These are phyloP conservation scores for Chimonanthus praecox DNA, from an alignment of 164 flowering plant genomes.

Conservation along the genomic window DNA sequence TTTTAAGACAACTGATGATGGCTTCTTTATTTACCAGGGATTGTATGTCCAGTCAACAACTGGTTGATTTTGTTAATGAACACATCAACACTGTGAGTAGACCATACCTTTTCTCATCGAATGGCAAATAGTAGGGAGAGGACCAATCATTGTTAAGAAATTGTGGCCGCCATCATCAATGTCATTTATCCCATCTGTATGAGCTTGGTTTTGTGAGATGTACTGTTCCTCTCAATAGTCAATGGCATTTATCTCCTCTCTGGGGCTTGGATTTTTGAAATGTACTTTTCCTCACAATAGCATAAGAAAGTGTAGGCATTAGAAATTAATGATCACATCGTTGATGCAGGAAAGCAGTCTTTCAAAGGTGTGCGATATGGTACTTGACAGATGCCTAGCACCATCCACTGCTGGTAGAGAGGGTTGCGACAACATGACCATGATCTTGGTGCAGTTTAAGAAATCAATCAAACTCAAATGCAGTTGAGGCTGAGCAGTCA, in stretches of 20 bases:
- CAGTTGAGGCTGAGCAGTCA: conserved; percentile 29
- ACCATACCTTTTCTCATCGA: neutral
- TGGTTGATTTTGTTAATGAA: conserved; percentile 84
- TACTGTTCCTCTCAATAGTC: too few relatives aligned
- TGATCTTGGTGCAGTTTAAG: conserved; percentile 93
- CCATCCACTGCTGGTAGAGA: conserved; percentile 87
- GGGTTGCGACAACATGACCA: conserved; percentile 99
- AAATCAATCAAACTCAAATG: conserved; percentile 32
- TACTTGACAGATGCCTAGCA: conserved; percentile 85
- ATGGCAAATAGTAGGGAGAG: neutral
- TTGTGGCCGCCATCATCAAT: neutral
- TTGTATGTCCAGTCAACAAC: conserved; percentile 98
- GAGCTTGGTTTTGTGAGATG: too few relatives aligned
- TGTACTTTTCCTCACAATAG: too few relatives aligned
- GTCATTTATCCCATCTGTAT: too few relatives aligned
- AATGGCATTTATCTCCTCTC: too few relatives aligned
- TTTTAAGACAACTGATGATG: neutral
- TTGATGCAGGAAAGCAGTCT: conserved; percentile 78
- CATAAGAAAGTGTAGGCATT: too few relatives aligned
- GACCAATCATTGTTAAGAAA: neutral
- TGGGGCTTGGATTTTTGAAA: too few relatives aligned
- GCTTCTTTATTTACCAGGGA: conserved; percentile 57
- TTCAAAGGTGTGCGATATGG: conserved; percentile 80
- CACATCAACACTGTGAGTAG: conserved; percentile 60
- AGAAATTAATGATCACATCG: neutral